These are phyloP conservation scores for Lepiota venenata DNA, from an alignment of 768 basidiomycete genomes.

Conservation along the genomic window DNA sequence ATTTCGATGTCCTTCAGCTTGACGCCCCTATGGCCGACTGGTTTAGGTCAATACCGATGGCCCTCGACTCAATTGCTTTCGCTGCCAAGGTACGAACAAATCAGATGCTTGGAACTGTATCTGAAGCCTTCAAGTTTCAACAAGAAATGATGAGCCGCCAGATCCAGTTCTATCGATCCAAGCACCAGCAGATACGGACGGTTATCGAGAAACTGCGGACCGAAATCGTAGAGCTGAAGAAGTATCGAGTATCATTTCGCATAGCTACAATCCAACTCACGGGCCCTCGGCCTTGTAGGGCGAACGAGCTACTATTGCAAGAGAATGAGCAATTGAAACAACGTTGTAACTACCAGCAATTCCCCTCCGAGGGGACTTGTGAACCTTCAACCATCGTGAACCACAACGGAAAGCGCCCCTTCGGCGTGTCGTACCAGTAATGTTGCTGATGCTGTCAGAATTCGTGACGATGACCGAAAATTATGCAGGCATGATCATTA, in stretches of 20 bases:
- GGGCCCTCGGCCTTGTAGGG: slow-evolving; percentile 30
- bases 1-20: slow-evolving; percentile 43
- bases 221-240: slow-evolving; percentile 53
- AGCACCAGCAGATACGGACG: slow-evolving; percentile 52
- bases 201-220: slow-evolving; percentile 51
- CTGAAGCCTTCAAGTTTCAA: slow-evolving; percentile 55
- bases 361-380: slow-evolving; percentile 18
- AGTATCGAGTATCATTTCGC: slow-evolving; percentile 32
- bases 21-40: slow-evolving; percentile 79
- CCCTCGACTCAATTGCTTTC: slow-evolving; percentile 62
- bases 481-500: slow-evolving; percentile 18
- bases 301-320: slow-evolving; percentile 41
- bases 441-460: background rate
- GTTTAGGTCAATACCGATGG: slow-evolving; percentile 63
- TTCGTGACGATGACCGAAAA: background rate
- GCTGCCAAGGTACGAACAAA: slow-evolving; percentile 54
- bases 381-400: slow-evolving; percentile 41
- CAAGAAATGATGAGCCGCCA: slow-evolving; percentile 71
- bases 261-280: slow-evolving; percentile 7
- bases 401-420: slow-evolving; percentile 63
- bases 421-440: slow-evolving; percentile 31
- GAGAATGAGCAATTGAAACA: slow-evolving; percentile 51
- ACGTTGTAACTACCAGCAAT: slow-evolving; percentile 21
- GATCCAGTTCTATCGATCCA: slow-evolving; percentile 58
- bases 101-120: background rate